Conservation (phyloP, 2,329 filamentous ascomycete species). For the Alternaria sp. region DNA sequence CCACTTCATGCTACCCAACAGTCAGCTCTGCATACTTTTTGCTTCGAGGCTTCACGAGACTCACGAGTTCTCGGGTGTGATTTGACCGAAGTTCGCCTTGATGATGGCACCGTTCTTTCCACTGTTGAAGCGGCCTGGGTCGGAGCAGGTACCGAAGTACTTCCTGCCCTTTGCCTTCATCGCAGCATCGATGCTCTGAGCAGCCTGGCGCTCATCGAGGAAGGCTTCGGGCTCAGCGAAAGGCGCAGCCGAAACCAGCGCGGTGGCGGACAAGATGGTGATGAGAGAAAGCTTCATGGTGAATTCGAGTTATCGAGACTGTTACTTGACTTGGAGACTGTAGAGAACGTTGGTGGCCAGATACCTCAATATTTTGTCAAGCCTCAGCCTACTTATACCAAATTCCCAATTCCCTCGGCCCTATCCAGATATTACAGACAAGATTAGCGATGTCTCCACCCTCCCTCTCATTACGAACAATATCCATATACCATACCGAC, state of each 20-base stretch:
- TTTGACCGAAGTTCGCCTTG: conserved; percentile 69
- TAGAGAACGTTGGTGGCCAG: not conserved
- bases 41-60: not conserved
- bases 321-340: not conserved
- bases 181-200: conserved; percentile 63
- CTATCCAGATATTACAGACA: conserved; percentile 1
- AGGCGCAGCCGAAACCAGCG: conserved; percentile 40
- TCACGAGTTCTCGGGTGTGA: conserved; percentile 71
- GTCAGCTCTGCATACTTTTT: not conserved
- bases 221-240: conserved; percentile 41
- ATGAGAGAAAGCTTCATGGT: conserved; percentile 46
- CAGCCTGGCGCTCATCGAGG: conserved; percentile 43
- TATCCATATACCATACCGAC: not conserved
- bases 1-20: conserved; percentile 70
- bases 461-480: conserved; percentile 1
- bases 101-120: conserved; percentile 66
- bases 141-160: conserved; percentile 70
- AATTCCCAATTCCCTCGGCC: not conserved
- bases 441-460: not conserved
- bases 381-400: conserved; percentile 12
- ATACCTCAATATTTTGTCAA: not conserved
- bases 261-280: conserved; percentile 40
- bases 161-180: conserved; percentile 71
- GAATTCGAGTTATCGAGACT: not conserved
- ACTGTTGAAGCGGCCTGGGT: conserved; percentile 63